Evolutionary conservation across 371 early-diverging fungal genomes (phyloP).

Genomic region (Haplosporangium sp.): DNA sequence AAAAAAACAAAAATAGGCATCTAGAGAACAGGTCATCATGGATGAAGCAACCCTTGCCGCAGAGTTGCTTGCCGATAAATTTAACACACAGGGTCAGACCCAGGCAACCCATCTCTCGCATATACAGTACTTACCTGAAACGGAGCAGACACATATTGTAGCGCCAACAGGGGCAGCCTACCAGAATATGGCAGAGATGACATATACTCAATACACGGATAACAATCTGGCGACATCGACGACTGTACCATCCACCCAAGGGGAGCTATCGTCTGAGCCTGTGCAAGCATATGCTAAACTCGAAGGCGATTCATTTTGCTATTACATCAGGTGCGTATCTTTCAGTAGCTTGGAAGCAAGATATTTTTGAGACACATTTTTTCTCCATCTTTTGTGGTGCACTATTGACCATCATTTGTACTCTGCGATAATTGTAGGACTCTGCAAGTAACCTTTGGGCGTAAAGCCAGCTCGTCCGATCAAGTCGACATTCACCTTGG

Average conservation of each 20-base stretch:
- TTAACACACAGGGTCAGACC: constrained; percentile 29
- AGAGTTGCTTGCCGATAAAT: constrained; percentile 48
- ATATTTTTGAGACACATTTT: no score
- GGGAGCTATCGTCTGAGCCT: constrained; percentile 56
- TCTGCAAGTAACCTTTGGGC: constrained; percentile 80
- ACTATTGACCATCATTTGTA: not conserved
- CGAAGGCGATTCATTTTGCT: constrained; percentile 84
- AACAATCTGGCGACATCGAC: constrained; percentile 11
- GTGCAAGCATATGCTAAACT: constrained; percentile 93
- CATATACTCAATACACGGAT: constrained; percentile 25
- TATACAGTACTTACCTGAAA: constrained; percentile 1
- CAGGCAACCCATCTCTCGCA: constrained; percentile 22
- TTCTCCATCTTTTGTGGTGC: no score
- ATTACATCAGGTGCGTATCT: constrained; percentile 69
- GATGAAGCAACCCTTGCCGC: constrained; percentile 51
- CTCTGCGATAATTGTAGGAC: constrained; percentile 54
- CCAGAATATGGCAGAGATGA: not conserved
- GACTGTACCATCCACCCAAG: not conserved
- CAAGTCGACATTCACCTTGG: constrained; percentile 86
- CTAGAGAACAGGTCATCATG: constrained; percentile 19
- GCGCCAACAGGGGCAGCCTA: constrained; percentile 8
- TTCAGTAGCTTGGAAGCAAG: no score
- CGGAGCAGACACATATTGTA: constrained; percentile 22
- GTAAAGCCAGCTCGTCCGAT: constrained; percentile 68
- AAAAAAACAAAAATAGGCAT: not conserved